These are phyloP conservation scores for Ulota crispa DNA, from an alignment of 225 moss, liverwort and hornwort genomes.

Conservation along the genomic window DNA sequence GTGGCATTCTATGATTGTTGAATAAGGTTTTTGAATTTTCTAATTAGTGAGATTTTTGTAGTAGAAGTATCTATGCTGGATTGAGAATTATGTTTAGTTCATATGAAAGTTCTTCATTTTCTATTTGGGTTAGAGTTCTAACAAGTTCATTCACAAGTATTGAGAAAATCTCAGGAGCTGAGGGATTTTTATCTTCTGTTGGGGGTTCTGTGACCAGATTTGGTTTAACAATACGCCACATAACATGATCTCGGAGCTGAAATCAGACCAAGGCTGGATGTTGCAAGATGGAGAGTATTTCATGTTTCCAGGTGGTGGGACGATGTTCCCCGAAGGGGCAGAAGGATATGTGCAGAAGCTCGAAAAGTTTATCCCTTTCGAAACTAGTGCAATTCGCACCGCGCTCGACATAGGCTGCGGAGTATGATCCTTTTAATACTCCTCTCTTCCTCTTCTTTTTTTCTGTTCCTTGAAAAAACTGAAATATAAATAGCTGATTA, in stretches of 20 bases:
- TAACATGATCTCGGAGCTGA: slow-evolving; percentile 47
- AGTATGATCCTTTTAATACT: slow-evolving; percentile 28
- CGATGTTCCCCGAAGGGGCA: slow-evolving; percentile 57
- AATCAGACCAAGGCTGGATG: slow-evolving; percentile 60
- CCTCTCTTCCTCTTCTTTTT: background rate
- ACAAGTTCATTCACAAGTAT: background rate
- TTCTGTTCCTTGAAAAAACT: background rate
- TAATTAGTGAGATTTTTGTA: background rate
- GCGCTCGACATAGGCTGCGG: slow-evolving; percentile 59
- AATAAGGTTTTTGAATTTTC: background rate
- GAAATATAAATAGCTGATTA: background rate
- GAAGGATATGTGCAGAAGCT: slow-evolving; percentile 49
- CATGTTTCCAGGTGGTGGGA: slow-evolving; percentile 55
- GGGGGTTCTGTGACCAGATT: slow-evolving; percentile 21
- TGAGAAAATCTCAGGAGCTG: slow-evolving; percentile 4
- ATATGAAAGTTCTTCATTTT: background rate
- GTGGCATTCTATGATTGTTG: background rate
- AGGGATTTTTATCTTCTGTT: slow-evolving; percentile 4
- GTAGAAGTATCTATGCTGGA: background rate
- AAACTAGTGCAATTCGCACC: slow-evolving; percentile 42
- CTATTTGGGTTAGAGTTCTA: background rate
- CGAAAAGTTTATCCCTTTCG: slow-evolving; percentile 40
- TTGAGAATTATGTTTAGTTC: background rate
- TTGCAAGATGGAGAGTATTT: slow-evolving; percentile 48
- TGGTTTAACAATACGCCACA: slow-evolving; percentile 54